A percentile compares a stretch with the other conserved stretches of the same genome.
Conservation (phyloP, 768 basidiomycete genomes). For the Boletus bicolor region DNA sequence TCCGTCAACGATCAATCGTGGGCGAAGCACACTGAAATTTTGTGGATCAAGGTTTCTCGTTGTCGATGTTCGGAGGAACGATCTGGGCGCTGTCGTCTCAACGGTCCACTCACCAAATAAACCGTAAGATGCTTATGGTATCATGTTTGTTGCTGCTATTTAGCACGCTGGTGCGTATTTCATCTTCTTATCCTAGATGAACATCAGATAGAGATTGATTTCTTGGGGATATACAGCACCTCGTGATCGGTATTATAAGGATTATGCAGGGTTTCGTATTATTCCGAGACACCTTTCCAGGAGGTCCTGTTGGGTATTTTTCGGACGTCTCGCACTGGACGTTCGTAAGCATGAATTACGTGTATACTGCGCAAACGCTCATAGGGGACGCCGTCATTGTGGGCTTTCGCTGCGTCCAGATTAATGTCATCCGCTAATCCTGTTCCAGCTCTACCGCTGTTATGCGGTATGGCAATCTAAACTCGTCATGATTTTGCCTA, state of each 20-base stretch:
- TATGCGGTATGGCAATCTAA: not conserved
- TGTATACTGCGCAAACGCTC: not conserved
- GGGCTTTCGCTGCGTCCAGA: not conserved
- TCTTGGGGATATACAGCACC: not conserved
- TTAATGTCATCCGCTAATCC: not conserved
- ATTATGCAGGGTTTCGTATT: not conserved
- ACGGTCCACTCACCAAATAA: not conserved
- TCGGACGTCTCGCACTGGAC: not conserved
- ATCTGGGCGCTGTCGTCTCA: not conserved
- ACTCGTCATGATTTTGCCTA: not conserved
- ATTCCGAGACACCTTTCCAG: not conserved
- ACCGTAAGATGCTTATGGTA: not conserved
- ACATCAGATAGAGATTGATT: not conserved
- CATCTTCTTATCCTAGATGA: not conserved
- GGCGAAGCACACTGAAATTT: not conserved
- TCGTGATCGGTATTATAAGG: not conserved
- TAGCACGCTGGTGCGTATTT: not conserved
- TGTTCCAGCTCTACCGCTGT: not conserved
- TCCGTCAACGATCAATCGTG: not conserved
- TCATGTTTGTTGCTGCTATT: not conserved
- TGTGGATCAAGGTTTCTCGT: not conserved
- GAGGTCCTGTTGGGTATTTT: not conserved
- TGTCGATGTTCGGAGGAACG: not conserved
- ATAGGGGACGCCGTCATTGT: not conserved
- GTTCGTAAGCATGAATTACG: not conserved